Evolutionary conservation across 2,329 filamentous ascomycete genomes (phyloP), one percentile per base, ranked within the genome.

Genomic region (Pseudogymnoascus sp.): DNA sequence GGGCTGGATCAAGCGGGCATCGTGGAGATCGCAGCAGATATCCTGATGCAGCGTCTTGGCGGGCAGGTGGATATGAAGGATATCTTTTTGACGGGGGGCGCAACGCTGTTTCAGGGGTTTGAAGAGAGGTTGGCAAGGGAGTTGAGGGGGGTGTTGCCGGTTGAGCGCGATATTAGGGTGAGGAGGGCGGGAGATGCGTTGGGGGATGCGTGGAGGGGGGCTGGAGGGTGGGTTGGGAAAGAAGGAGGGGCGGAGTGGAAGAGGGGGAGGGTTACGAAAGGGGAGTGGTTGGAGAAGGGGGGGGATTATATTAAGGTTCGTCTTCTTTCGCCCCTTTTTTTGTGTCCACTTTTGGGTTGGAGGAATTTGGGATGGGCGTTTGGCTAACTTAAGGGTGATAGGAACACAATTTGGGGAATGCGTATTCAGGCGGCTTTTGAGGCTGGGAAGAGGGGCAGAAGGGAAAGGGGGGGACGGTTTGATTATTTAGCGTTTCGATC

Each of bases 71-170:
- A 88, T 68, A 78, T 97, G 21, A 86, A 85, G 53, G 93, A 99
- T 74, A 83, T 99, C 38, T 97, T 99, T 78, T 77, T 97, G 42
- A 97, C 93, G 0, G 93, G 95, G n/a, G 95, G 96, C 15, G 93
- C 93, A 74, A 91, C 90, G 0, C 77, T 96, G 53, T 96, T 97
- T 76, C 78, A 83, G 65, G 89, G 89, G 67, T 96, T 99, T 72
- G 92, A 97, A 71, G 88, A 96, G 70, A 81, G 93, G 31, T 78
- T 97, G 66, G 79, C 83, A 61, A 82, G 83, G 31, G 93, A 95
- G 59, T 78, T 97, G 62, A 82, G 83, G 38, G 85, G 87, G 0
- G 83, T 91, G 65, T 75, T 97, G 68, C 89, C 92, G 1, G 82
- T 86, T 13, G 87, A 86, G 11, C 78, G 86, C 17, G 80, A 83